A percentile compares a stretch with the other conserved stretches of the same genome.
Conservation (phyloP, 805 yeast species). For the Metschnikowia baotianmanensis region DNA sequence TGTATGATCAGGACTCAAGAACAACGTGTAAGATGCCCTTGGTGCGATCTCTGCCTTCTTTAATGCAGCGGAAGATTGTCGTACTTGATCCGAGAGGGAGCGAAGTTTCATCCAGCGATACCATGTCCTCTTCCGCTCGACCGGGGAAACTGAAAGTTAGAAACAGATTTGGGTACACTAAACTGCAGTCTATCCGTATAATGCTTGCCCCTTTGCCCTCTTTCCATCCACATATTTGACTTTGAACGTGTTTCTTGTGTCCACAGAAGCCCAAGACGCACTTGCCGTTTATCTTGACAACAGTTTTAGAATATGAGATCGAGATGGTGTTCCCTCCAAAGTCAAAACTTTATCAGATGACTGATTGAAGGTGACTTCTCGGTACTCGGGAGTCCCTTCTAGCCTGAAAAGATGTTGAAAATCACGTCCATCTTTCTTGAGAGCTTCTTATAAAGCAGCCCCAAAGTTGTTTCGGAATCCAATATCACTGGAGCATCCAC, state of each 20-base stretch:
- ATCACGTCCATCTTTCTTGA: conserved; percentile 8
- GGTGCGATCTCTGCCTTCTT: conserved; percentile 55
- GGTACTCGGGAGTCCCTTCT: conserved; percentile 9
- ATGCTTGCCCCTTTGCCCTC: too few species aligned
- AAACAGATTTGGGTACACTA: too few species aligned
- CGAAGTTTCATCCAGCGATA: too few species aligned
- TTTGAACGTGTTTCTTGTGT: conserved; percentile 3
- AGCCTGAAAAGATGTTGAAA: conserved; percentile 6
- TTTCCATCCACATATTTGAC: too few species aligned
- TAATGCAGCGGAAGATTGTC: too few species aligned
- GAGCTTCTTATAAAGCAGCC: conserved; percentile 6
- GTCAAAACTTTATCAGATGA: conserved; percentile 15
- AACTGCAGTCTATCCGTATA: too few species aligned
- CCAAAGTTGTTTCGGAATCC: conserved; percentile 17
- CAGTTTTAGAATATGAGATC: conserved; percentile 10
- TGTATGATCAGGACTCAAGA: conserved; percentile 47
- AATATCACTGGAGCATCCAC: conserved; percentile 6
- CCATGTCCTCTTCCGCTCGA: too few species aligned
- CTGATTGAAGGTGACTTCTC: conserved; percentile 13
- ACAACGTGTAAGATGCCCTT: conserved; percentile 60
- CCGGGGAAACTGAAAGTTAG: too few species aligned
- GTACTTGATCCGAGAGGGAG: too few species aligned
- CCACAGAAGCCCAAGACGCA: conserved; percentile 16
- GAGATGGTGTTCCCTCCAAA: conserved; percentile 12
- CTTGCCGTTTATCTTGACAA: conserved; percentile 4